These are phyloP conservation scores for Lentinus brumalis DNA, from an alignment of 768 basidiomycete genomes.

Conservation along the genomic window DNA sequence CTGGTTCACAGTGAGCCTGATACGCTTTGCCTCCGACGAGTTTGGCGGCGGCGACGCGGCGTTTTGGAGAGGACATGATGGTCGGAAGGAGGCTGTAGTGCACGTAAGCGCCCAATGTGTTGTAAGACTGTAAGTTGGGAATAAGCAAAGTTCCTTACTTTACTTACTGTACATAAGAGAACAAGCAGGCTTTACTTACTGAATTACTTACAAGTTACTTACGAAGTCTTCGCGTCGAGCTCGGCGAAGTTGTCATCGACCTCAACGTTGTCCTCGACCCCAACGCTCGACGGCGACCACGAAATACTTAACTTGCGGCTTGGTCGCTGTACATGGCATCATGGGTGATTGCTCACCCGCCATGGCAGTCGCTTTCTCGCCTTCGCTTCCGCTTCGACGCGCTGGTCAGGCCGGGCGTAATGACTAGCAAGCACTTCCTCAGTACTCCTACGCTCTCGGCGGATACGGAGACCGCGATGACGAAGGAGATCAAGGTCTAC, in stretches of 20 bases:
- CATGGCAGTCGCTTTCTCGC: slow-evolving; percentile 19
- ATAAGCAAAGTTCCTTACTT: too few relatives aligned
- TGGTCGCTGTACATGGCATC: slow-evolving; percentile 22
- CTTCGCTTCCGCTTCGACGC: slow-evolving; percentile 16
- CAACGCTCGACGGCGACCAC: slow-evolving; percentile 1
- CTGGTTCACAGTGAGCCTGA: slow-evolving; percentile 46
- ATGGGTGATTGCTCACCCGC: slow-evolving; percentile 24
- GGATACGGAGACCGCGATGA: slow-evolving; percentile 35
- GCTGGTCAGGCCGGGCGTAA: slow-evolving; percentile 4
- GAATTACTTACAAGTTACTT: too few relatives aligned
- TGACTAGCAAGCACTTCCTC: slow-evolving; percentile 25
- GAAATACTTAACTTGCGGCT: not conserved
- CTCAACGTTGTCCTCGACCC: not conserved
- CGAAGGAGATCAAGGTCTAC: slow-evolving; percentile 36
- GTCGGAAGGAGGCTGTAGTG: slow-evolving; percentile 4
- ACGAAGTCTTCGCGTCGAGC: too few relatives aligned
- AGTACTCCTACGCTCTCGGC: slow-evolving; percentile 18
- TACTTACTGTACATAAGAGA: too few relatives aligned
- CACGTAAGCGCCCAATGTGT: slow-evolving; percentile 1
- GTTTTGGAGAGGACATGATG: slow-evolving; percentile 37
- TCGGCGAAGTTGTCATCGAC: not conserved
- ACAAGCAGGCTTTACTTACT: too few relatives aligned
- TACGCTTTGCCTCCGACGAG: slow-evolving; percentile 36
- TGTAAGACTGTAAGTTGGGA: not conserved
- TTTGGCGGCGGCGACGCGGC: slow-evolving; percentile 38